phyloP scores from a whole-genome alignment of 176 grass and related monocot species.

The Saccharum officinarum region DNA sequence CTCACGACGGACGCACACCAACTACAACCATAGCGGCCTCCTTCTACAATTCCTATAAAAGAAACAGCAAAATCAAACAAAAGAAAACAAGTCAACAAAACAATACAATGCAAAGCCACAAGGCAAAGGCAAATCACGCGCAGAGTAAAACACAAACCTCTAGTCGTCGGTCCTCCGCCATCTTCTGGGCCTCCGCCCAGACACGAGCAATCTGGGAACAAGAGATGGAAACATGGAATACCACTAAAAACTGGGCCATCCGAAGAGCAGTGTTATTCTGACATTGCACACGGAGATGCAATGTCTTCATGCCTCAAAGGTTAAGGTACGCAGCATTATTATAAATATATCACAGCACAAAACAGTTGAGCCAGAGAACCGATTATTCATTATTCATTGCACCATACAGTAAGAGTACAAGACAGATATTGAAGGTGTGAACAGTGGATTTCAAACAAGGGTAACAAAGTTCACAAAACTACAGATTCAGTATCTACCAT shows the following conservation, averaged over 20 bases:
- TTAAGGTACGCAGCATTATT: constrained; percentile 99
- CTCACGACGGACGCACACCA: too few species aligned
- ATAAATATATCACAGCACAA: constrained; percentile 31
- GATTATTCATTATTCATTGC: constrained; percentile 8
- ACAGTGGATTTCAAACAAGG: background rate
- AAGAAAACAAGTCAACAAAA: too few species aligned
- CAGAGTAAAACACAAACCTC: too few species aligned
- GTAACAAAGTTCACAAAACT: background rate
- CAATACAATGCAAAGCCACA: too few species aligned
- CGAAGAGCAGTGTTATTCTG: constrained; percentile 89
- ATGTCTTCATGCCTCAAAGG: constrained; percentile 95
- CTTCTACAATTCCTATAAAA: too few species aligned
- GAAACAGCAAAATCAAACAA: too few species aligned
- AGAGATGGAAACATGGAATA: too few species aligned
- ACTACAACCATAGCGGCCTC: too few species aligned
- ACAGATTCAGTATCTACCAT: background rate
- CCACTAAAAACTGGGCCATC: constrained; percentile 99
- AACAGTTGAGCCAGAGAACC: background rate
- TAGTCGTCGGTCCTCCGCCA: too few species aligned
- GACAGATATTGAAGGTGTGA: background rate
- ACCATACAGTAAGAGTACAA: background rate
- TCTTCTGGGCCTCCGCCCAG: too few species aligned
- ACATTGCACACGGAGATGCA: constrained; percentile 95
- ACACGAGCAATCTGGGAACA: too few species aligned
- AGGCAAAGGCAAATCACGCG: too few species aligned